Conservation (phyloP, 1,284 basidiomycete species). For the Takashimella tepidaria region DNA sequence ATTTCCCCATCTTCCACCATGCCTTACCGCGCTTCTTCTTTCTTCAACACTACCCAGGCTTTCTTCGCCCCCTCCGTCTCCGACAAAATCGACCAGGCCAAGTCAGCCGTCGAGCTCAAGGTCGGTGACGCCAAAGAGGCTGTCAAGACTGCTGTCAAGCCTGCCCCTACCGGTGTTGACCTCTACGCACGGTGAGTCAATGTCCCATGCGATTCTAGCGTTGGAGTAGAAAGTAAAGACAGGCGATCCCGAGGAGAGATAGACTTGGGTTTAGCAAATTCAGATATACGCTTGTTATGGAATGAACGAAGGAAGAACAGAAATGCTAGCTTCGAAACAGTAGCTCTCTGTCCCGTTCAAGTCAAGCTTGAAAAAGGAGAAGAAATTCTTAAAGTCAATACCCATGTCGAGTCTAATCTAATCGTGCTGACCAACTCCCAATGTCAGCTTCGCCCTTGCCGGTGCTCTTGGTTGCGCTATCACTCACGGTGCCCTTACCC, state of each 20-base stretch:
- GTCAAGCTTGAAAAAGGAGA: too few species aligned
- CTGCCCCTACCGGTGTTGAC: conserved; percentile 47
- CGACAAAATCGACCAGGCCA: conserved; percentile 44
- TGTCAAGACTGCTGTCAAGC: conserved; percentile 23
- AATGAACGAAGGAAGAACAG: too few species aligned
- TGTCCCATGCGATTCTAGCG: too few species aligned
- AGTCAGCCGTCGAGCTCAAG: conserved; percentile 32
- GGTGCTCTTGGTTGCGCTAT: conserved; percentile 88
- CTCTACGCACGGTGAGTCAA: conserved; percentile 49
- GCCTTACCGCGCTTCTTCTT: conserved; percentile 42
- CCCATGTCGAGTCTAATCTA: too few species aligned
- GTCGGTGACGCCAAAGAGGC: conserved; percentile 44
- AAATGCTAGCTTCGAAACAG: too few species aligned
- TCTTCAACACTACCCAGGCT: conserved; percentile 44
- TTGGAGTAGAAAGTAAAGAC: not conserved
- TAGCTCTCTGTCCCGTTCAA: too few species aligned
- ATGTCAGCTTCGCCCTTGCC: conserved; percentile 63
- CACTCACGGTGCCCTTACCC: conserved; percentile 90
- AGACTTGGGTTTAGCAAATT: too few species aligned
- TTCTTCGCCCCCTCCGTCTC: conserved; percentile 48
- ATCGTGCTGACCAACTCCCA: too few species aligned
- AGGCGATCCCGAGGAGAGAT: too few species aligned
- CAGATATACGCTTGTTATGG: too few species aligned
- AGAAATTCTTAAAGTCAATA: too few species aligned
- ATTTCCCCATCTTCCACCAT: not conserved